Conservation (phyloP, 75 land plant species). For the Sequoia sempervirens region DNA sequence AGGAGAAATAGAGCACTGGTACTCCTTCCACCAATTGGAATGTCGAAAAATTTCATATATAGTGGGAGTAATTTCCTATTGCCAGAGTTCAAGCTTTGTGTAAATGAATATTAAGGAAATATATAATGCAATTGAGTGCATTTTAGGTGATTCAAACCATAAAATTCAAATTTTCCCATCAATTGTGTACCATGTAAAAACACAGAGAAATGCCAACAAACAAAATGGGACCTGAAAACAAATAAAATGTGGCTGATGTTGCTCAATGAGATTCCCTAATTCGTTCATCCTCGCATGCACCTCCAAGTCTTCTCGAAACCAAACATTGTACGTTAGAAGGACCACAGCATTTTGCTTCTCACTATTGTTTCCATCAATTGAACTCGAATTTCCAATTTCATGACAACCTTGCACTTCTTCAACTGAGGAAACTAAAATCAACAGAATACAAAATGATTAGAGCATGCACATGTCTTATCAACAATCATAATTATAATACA, state of each 20-base stretch:
- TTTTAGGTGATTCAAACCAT: background rate
- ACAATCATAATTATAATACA: background rate
- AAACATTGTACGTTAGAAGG: conserved; percentile 82
- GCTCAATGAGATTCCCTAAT: conserved; percentile 72
- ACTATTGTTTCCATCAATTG: conserved; percentile 8
- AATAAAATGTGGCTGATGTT: conserved; percentile 82
- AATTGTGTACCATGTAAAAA: background rate
- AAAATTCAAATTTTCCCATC: background rate
- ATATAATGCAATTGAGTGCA: background rate
- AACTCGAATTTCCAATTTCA: background rate
- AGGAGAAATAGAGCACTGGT: conserved; percentile 66
- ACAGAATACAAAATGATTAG: background rate
- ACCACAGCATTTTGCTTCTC: conserved; percentile 22
- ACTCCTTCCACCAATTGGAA: conserved; percentile 79
- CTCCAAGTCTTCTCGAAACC: conserved; percentile 85
- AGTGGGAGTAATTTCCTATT: conserved; percentile 80
- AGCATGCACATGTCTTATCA: background rate
- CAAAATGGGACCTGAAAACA: conserved; percentile 68
- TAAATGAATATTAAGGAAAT: background rate
- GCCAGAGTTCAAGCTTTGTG: background rate
- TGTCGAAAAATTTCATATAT: conserved; percentile 63
- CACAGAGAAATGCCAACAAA: background rate
- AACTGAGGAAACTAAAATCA: background rate
- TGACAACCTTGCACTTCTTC: background rate
- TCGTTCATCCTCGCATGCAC: conserved; percentile 63